Evolutionary conservation across 2,329 filamentous ascomycete species (phyloP), one percentile per base, ranked within the genome.

Genomic region (Cladosporium sp.): DNA sequence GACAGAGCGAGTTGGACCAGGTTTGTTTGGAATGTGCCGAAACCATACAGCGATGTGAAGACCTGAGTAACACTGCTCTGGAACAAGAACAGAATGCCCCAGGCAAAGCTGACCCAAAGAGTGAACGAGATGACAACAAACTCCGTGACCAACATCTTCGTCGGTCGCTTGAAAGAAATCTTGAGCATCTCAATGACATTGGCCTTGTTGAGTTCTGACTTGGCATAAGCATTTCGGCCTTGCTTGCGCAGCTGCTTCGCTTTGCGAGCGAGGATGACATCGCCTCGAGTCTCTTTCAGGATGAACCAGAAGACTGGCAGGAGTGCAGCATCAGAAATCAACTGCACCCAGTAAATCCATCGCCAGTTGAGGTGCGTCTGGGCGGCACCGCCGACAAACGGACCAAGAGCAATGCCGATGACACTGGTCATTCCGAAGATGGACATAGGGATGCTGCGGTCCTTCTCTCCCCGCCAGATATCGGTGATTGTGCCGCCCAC

Each of bases 231-330:
- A 72, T 80, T 56, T 69, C 69, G 47, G 64, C 64, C 9, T 48
- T 40, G 37, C 13, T 48, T 48, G 45, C 79, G 73, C 9, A 82
- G 63, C 6, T 68, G 67, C 13, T 64, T 67, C 7, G 80, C 80
- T 39, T 74, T 72, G 4, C 62, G 61, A 51, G 75, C 67, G 4
- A 83, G 68, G n/a, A 83, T 64, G 4, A 73, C 70, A 0, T 73
- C 71, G 0, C 65, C 70, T 20, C 72, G 79, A 0, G 78, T 77
- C 60, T 83, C 79, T 68, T 68, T 67, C 3, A 79, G 59, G 9
- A 65, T 65, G 22, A 70, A 56, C 22, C 47, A 59, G 39, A 65
- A 54, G 42, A 66, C 59, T 2, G 71, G 43, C 1, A 65, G 54
- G 27, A 59, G 52, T 27, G 47, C 55, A 13, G 47, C 55, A 27